Evolutionary conservation across 768 basidiomycete genomes (phyloP).

Genomic region (Lactifluus hygrophoroides): DNA sequence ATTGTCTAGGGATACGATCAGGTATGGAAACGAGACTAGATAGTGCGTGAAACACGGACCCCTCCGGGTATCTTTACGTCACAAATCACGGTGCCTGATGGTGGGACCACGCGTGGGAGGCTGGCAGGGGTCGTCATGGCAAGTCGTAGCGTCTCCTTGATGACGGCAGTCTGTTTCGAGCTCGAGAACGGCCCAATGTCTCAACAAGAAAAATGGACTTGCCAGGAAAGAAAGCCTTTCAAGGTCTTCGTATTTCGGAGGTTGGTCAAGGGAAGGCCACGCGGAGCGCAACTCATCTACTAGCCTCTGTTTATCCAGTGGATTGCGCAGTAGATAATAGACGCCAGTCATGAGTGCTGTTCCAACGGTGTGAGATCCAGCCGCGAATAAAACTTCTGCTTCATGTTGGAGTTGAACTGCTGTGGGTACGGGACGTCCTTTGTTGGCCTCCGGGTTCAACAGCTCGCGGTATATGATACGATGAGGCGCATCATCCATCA

Average conservation of each 20-base stretch:
- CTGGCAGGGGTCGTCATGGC: background rate
- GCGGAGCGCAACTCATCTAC: background rate
- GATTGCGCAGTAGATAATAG: slow-evolving; percentile 1
- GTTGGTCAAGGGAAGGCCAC: slow-evolving; percentile 6
- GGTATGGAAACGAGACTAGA: background rate
- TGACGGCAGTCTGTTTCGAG: slow-evolving; percentile 8
- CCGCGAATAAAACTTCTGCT: slow-evolving; percentile 4
- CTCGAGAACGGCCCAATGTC: background rate
- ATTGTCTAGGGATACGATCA: no score
- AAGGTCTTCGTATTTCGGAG: slow-evolving; percentile 7
- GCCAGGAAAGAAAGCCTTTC: slow-evolving; percentile 12
- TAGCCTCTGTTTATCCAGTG: background rate
- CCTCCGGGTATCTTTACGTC: slow-evolving; percentile 9
- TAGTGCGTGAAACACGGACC: slow-evolving; percentile 2
- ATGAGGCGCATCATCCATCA: slow-evolving; percentile 6
- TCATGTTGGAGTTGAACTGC: background rate
- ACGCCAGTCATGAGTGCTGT: slow-evolving; percentile 7
- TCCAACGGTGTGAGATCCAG: slow-evolving; percentile 14
- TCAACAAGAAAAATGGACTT: background rate
- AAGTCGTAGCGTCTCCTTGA: slow-evolving; percentile 11
- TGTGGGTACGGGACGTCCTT: background rate
- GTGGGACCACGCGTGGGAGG: slow-evolving; percentile 8
- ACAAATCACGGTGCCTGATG: slow-evolving; percentile 6
- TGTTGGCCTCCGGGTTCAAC: background rate
- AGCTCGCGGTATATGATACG: slow-evolving; percentile 12